Evolutionary conservation across 108 stramenopile genomes (phyloP).

Genomic region (Poteriospumella lacustris): DNA sequence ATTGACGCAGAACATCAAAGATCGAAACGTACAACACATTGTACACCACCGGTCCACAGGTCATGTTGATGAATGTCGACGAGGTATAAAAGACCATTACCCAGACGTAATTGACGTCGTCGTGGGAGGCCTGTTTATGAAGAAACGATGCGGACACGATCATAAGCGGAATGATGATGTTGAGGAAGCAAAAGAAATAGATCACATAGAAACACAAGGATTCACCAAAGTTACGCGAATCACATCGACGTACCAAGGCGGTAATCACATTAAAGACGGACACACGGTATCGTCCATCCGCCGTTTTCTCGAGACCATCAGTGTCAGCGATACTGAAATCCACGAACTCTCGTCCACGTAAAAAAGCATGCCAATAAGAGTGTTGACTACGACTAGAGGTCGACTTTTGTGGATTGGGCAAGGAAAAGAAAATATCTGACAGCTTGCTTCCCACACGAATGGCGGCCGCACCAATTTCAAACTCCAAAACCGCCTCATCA

Average conservation of each 20-base stretch:
- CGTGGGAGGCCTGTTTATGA: too few species aligned
- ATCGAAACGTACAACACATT: background rate
- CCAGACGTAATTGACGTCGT: too few species aligned
- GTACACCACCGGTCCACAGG: background rate
- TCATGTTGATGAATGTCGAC: background rate
- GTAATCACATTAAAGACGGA: background rate
- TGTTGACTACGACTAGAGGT: background rate
- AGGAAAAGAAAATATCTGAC: background rate
- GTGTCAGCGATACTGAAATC: background rate
- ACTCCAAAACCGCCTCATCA: background rate
- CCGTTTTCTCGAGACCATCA: background rate
- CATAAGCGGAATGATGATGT: background rate
- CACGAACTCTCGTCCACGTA: background rate
- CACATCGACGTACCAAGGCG: too few species aligned
- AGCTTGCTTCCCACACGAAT: background rate
- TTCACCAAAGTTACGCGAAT: too few species aligned
- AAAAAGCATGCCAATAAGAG: background rate
- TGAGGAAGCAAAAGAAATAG: background rate
- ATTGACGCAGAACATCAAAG: background rate
- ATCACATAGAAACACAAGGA: too few species aligned
- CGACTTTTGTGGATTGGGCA: background rate
- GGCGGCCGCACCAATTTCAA: background rate
- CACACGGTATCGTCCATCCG: background rate
- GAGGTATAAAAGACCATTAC: background rate
- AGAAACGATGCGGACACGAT: too few species aligned